Conservation (phyloP, 805 yeast species). For the Yarrowia sp. region DNA sequence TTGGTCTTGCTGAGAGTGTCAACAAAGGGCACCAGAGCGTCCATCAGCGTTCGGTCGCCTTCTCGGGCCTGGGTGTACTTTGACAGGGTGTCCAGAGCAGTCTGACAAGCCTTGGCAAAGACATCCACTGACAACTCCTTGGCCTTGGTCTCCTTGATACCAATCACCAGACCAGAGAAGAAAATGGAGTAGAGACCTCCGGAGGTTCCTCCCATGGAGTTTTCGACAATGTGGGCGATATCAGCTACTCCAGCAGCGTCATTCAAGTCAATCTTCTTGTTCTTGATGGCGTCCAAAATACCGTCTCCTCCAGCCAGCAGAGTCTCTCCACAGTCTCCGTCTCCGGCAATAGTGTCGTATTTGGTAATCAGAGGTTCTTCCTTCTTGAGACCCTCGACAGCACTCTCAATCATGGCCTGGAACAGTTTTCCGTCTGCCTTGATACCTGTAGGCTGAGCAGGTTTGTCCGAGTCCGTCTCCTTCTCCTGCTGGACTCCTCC, state of each 20-base stretch:
- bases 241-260: constrained; percentile 56
- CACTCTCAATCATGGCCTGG: constrained; percentile 12
- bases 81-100: constrained; percentile 70
- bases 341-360: constrained; percentile 88
- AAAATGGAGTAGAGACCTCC: constrained; percentile 90
- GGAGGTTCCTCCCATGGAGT: constrained; percentile 95
- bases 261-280: constrained; percentile 31
- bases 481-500: constrained; percentile 29
- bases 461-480: constrained; percentile 32
- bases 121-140: constrained; percentile 30
- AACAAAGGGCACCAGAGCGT: constrained; percentile 84
- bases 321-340: constrained; percentile 96
- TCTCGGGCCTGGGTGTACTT: constrained; percentile 83
- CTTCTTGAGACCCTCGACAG: constrained; percentile 42
- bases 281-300: constrained; percentile 52
- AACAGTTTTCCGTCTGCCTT: constrained; percentile 37
- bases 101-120: constrained; percentile 36
- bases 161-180: constrained; percentile 68
- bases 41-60: constrained; percentile 87
- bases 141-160: constrained; percentile 39
- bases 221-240: constrained; percentile 79
- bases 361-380: constrained; percentile 83
- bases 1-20: constrained; percentile 51
- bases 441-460: constrained; percentile 35
- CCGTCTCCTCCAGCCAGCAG: constrained; percentile 78